Conservation (phyloP, 306 rosid species). For the Ziziphus jujuba region DNA sequence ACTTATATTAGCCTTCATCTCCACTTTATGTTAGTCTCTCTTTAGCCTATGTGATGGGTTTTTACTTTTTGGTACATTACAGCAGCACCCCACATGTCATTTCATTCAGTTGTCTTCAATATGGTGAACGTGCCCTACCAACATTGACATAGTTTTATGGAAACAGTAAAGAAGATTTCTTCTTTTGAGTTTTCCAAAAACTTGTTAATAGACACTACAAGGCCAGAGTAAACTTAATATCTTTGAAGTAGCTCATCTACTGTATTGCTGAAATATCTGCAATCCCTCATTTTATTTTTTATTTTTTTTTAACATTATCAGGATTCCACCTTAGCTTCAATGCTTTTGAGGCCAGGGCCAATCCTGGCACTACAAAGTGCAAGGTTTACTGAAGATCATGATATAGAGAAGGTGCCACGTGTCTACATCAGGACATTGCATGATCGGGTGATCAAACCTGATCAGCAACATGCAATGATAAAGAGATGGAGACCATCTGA, state of each 20-base stretch:
- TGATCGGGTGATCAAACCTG: constrained; percentile 70
- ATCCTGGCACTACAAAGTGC: constrained; percentile 53
- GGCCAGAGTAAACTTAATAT: too few species aligned
- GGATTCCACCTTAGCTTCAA: constrained; percentile 88
- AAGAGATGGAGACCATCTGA: constrained; percentile 66
- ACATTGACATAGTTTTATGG: too few species aligned
- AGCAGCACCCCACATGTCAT: constrained; percentile 8
- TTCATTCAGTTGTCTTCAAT: constrained; percentile 5
- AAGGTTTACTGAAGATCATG: constrained; percentile 33
- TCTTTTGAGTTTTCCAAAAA: too few species aligned
- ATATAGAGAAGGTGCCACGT: constrained; percentile 57
- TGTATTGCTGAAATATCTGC: background rate
- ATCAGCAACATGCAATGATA: constrained; percentile 84
- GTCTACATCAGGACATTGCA: constrained; percentile 68
- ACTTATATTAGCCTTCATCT: background rate
- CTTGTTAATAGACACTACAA: too few species aligned
- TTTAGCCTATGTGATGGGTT: background rate
- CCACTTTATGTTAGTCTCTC: too few species aligned
- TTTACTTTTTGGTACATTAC: background rate
- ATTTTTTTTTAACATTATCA: constrained; percentile 7
- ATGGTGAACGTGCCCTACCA: too few species aligned
- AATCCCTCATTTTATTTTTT: too few species aligned
- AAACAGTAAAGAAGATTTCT: too few species aligned
- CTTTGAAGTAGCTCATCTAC: too few species aligned
- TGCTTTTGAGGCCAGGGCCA: constrained; percentile 91